Evolutionary conservation across 2,329 filamentous ascomycete species (phyloP), one percentile per base, ranked within the genome.

Genomic region (Metarhizium robertsii): DNA sequence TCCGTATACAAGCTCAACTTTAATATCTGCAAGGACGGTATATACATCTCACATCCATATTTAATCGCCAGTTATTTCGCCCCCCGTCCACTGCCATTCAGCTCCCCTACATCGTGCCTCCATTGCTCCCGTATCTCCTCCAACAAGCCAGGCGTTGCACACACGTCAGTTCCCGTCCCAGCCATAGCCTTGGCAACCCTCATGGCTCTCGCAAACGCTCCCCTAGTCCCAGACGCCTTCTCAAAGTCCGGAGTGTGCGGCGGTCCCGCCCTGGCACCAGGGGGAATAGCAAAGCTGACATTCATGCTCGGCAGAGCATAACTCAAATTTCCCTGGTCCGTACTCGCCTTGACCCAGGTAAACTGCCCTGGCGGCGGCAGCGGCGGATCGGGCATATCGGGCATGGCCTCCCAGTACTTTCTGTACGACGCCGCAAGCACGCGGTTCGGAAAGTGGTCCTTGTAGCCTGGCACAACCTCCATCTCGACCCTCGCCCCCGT

Each of bases 241-340:
- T 78, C 75, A 60, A 81, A 85, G 0, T 75, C 73, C 0, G 75
- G 73, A 7, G 74, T 84, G 57, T 80, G 80, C 18, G 79, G 79
- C 0, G 77, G 75, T 45, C 57, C 54, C 1, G 45, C 46, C 25
- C 53, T 38, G 6, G 55, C 50, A 1, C 59, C 73, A 2, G 78
- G 73, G 16, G 67, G 69, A 56, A 83, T 80, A 30, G 71, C 70
- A 61, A 83, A 84, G 6, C 75, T 75, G 1, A 73, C 69, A 55
- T 73, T 78, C 42, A 85, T 64, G 53, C 76, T 79, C 43, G 81
- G 82, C 70, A 83, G 74, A 1, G 72, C 77, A 61, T 84, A 77
- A 59, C 77, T 81, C 54, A 84, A 66, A 58, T 85, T 75, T 0
- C 81, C 82, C 66, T 83, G 79, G 62, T 85, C 81, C 0, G 79